Conservation (phyloP, 2,329 filamentous ascomycete species). For the Diplodia sapinea region DNA sequence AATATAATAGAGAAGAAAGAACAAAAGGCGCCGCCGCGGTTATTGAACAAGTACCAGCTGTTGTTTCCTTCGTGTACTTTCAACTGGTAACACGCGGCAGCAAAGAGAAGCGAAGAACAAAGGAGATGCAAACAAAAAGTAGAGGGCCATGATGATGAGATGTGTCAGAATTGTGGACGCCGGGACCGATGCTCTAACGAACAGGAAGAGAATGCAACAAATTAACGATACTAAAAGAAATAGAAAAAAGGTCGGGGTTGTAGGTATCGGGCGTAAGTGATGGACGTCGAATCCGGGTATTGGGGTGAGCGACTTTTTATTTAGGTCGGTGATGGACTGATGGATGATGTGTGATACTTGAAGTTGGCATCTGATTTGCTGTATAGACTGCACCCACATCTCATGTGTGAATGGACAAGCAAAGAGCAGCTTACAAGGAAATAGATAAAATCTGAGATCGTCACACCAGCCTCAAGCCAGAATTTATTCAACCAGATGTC, state of each 20-base stretch:
- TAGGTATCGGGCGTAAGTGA: background rate
- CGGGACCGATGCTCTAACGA: slow-evolving; percentile 21
- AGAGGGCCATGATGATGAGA: slow-evolving; percentile 6
- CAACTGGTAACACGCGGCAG: background rate
- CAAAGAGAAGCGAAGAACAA: background rate
- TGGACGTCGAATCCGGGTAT: background rate
- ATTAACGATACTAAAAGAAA: slow-evolving; percentile 17
- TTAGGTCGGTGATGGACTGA: background rate
- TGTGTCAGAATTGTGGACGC: slow-evolving; percentile 2
- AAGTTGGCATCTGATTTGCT: slow-evolving; percentile 18
- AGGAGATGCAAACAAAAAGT: background rate
- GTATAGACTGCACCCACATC: slow-evolving; percentile 12
- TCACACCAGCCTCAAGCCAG: background rate
- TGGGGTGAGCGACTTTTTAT: background rate
- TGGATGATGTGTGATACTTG: background rate
- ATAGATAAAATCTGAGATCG: background rate
- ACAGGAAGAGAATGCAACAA: background rate
- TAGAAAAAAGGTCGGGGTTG: background rate
- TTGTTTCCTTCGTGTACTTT: no score
- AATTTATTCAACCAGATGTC: slow-evolving; percentile 8
- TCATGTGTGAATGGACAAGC: slow-evolving; percentile 1
- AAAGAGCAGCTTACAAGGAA: background rate
- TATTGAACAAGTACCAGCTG: background rate
- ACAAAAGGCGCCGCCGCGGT: background rate
- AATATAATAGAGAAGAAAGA: background rate